Base-by-base conservation (phyloP, 768 basidiomycete genomes). In the Serendipita sp. region DNA sequence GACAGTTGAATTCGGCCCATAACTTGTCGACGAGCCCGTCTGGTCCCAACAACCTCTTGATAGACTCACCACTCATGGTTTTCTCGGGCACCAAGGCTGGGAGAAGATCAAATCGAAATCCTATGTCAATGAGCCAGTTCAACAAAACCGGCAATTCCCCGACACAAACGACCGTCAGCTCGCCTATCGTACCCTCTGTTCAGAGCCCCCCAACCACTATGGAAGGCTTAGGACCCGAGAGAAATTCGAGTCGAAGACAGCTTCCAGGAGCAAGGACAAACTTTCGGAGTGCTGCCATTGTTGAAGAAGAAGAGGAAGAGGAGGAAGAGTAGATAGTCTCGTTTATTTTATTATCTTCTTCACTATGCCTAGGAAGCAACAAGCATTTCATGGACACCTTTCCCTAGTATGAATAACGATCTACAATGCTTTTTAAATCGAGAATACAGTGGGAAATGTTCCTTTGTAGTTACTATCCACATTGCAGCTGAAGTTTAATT, bases 1-100 rank as follows among this genome's bases (percentile, higher is more conserved):
- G 89, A 0, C 89, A 92, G 62, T 23, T 66, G 73, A 74, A 34
- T n/a, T 50, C 48, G 29, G 48, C 16, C 55, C 55, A 60, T 29
- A 60, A 31, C 34, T 10, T 33, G 18, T 31, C 48, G 0, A 52
- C 18, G 10, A 52, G n/a, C n/a, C 10, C 33, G 23, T 29, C 55
- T 10, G 33, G n/a, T 33, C 16, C 55, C 55, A 34, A 31, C 29
- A 36, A 60, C n/a, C 16, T 60, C 8, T 8, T 50, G 48, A 18
- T n/a, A 18, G 55, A 60, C 27, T 60, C 55, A 29, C 55, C 55
- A 10, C 18, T 60, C 5, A 60, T 60, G 55, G 29, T 60, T 11
- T 60, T 60, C 34, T 27, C 55, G 34, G 34, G 34, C 27, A 23
- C 55, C 10, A 60, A 36, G 10, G 55, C 55, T 11, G 55, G 55